Evolutionary conservation across 2,329 filamentous ascomycete genomes (phyloP).

Genomic region (Curvularia spicifera): DNA sequence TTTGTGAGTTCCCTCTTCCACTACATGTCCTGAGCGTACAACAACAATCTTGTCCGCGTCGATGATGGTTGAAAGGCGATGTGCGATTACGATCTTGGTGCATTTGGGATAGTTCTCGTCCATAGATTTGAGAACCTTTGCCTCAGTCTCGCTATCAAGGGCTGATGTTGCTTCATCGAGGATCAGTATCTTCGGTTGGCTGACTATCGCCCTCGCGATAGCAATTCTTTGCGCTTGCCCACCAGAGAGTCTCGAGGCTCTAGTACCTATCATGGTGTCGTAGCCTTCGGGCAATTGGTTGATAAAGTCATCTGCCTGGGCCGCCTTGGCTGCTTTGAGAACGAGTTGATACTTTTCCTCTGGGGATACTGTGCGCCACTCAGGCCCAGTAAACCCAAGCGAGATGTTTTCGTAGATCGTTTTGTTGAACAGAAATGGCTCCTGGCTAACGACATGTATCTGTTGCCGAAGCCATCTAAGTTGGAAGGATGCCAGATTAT

Average conservation of each 20-base stretch:
- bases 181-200: too few relatives aligned
- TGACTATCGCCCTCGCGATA: too few relatives aligned
- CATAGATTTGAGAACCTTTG: too few relatives aligned
- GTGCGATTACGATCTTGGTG: constrained; percentile 71
- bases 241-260: constrained; percentile 77
- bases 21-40: constrained; percentile 70
- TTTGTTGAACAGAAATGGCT: constrained; percentile 51
- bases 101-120: too few relatives aligned
- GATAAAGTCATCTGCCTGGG: constrained; percentile 50
- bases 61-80: constrained; percentile 76
- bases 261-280: constrained; percentile 75
- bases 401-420: constrained; percentile 50
- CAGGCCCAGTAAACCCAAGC: constrained; percentile 47
- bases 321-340: constrained; percentile 48
- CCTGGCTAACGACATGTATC: constrained; percentile 53
- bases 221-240: constrained; percentile 78
- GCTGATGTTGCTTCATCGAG: too few relatives aligned
- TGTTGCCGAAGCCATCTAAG: constrained; percentile 53
- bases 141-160: too few relatives aligned
- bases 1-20: constrained; percentile 78
- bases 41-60: constrained; percentile 82
- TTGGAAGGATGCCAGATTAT: constrained; percentile 12
- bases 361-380: constrained; percentile 59
- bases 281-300: constrained; percentile 63
- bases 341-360: constrained; percentile 65